A percentile compares a stretch with the other conserved stretches of the same genome.
Evolutionary conservation across 2,329 filamentous ascomycete species (phyloP).

Genomic region (Xylariaceae sp.): DNA sequence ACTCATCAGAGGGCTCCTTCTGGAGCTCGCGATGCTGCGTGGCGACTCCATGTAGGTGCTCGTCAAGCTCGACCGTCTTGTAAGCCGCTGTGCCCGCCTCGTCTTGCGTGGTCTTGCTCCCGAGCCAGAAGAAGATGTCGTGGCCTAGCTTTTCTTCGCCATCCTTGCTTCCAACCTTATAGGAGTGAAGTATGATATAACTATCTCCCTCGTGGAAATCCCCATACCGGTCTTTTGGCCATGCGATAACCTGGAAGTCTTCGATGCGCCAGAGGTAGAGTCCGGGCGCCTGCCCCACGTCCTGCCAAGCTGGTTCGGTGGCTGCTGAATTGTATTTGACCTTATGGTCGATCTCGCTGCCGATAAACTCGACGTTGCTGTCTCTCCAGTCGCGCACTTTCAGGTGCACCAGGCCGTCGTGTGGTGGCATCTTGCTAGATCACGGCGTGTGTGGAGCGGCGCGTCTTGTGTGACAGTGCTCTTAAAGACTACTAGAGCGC

Average conservation of each 20-base stretch:
- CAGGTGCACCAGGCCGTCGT: constrained; percentile 66
- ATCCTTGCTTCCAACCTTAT: constrained; percentile 56
- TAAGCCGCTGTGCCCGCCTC: constrained; percentile 73
- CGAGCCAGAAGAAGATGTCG: constrained; percentile 76
- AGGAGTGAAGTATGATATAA: constrained; percentile 69
- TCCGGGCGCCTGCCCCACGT: constrained; percentile 61
- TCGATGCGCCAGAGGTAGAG: constrained; percentile 72
- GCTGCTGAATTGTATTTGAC: constrained; percentile 72
- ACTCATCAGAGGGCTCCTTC: constrained; percentile 63
- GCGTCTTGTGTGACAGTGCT: not conserved
- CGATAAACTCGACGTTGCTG: constrained; percentile 71
- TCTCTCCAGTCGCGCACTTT: constrained; percentile 72
- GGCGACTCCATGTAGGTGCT: constrained; percentile 67
- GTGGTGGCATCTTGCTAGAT: constrained; percentile 60
- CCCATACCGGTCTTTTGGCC: constrained; percentile 63
- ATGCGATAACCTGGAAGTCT: constrained; percentile 68
- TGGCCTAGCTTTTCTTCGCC: constrained; percentile 58
- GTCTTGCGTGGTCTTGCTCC: constrained; percentile 69
- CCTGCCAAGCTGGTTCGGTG: constrained; percentile 72
- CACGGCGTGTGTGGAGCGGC: not conserved
- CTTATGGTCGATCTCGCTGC: constrained; percentile 68
- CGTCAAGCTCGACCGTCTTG: constrained; percentile 74
- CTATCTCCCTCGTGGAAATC: constrained; percentile 73
- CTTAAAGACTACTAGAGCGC: not conserved
- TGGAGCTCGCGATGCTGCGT: constrained; percentile 72